Evolutionary conservation across 2,329 filamentous ascomycete species (phyloP).

Genomic region (Arthrobotrys sinensis): DNA sequence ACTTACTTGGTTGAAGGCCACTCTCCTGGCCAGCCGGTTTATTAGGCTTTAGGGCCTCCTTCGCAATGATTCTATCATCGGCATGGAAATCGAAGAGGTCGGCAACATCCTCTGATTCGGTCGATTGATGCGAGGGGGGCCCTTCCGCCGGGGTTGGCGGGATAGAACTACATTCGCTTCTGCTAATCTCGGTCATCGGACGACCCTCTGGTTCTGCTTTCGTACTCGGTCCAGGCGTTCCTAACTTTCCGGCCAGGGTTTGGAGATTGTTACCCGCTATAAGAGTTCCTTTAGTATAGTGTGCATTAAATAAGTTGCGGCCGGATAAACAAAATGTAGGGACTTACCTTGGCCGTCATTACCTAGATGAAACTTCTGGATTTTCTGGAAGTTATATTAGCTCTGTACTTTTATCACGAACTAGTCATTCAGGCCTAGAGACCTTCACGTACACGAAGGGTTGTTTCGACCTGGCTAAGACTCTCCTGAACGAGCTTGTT

Average conservation of each 20-base stretch:
- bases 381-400: conserved; percentile 6
- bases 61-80: background rate
- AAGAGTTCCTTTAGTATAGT: background rate
- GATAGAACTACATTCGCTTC: conserved; percentile 7
- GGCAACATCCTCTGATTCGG: background rate
- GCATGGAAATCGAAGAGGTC: conserved; percentile 33
- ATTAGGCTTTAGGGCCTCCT: background rate
- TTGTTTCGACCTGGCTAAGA: conserved; percentile 17
- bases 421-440: background rate
- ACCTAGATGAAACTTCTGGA: background rate
- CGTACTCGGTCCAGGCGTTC: background rate
- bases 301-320: background rate
- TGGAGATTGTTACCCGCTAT: background rate
- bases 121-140: background rate
- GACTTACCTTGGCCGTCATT: background rate
- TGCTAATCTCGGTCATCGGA: background rate
- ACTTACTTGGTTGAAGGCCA: background rate
- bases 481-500: conserved; percentile 26
- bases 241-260: background rate
- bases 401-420: background rate
- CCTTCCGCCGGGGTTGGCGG: background rate
- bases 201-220: background rate
- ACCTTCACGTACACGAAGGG: conserved; percentile 13
- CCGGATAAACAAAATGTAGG: background rate
- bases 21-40: background rate